Base-by-base conservation (phyloP, 768 basidiomycete species). In the Amanita brunnescens region DNA sequence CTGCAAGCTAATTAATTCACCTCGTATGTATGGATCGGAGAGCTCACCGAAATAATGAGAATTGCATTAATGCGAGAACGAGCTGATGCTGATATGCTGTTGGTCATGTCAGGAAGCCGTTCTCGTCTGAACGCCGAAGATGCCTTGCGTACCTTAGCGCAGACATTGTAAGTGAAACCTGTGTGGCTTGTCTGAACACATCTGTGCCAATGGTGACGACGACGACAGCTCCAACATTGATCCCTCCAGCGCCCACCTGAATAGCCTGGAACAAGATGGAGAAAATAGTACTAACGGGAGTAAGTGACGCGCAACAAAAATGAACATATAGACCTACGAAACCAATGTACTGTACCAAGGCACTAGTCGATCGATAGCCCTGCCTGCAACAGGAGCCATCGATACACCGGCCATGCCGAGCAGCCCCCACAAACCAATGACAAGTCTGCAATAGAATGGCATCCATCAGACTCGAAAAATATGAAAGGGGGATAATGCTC, bases 51-150 rank as follows among this genome's bases (percentile, higher is more conserved):
- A 48, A 91, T 70, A 41, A 92, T 77, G 40, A 81, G 72, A 39
- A 90, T 75, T 1, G 90, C 88, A 56, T 92, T 91, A 9, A 94
- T 58, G 26, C 90, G 75, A 5, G 90, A 76, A 41, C 84, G 68
- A 2, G 86, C 85, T 6, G 69, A 58, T 0, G 64, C 55, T 4
- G 67, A 65, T 12, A 77, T 75, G 5, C 75, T 75, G 51, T n/a
- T 21, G 12, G 20, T 43, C 52, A 18, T 49, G 55, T 23, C 44
- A 54, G 51, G 23, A n/a, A 47, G 32, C 30, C 42, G 54, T 47
- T 29, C 26, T 29, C 26, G 3, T 3, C 55, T 54, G 29, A 30
- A 49, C 30, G n/a, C 51, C 35, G 48, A 23, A 5, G 37, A 35
- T 21, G 42, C 14, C 9, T 8, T 6, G 55, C 67, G 52, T 58